These are phyloP conservation scores for Capronia epimyces DNA, from an alignment of 2,329 filamentous ascomycete genomes.

Conservation along the genomic window DNA sequence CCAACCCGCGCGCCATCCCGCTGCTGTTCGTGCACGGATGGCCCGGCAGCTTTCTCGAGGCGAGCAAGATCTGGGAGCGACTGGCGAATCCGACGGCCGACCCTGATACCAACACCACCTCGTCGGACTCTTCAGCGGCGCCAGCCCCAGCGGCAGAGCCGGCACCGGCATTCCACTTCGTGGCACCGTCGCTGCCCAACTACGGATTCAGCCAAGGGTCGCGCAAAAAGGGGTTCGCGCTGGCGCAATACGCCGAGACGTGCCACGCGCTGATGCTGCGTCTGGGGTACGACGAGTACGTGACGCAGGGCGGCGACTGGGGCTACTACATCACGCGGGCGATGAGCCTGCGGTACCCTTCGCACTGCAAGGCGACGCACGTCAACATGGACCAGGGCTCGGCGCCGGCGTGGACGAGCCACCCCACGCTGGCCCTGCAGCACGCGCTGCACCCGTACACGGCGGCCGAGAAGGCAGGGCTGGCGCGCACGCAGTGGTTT, in stretches of 20 bases:
- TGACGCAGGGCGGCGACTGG: slow-evolving; percentile 64
- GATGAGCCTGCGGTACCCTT: slow-evolving; percentile 56
- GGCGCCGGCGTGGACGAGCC: slow-evolving; percentile 47
- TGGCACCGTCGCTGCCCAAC: slow-evolving; percentile 53
- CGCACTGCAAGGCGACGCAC: slow-evolving; percentile 55
- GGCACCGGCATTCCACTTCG: slow-evolving; percentile 48
- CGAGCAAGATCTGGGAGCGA: slow-evolving; percentile 32
- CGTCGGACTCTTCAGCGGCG: too few species aligned
- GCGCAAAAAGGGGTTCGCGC: slow-evolving; percentile 52
- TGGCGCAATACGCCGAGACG: slow-evolving; percentile 59
- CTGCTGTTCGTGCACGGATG: slow-evolving; percentile 28
- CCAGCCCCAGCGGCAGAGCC: slow-evolving; percentile 26
- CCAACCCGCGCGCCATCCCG: slow-evolving; percentile 25
- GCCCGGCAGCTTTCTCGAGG: slow-evolving; percentile 28
- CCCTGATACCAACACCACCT: too few species aligned
- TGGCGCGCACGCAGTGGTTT: slow-evolving; percentile 56
- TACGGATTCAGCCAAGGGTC: slow-evolving; percentile 51
- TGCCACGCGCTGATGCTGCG: slow-evolving; percentile 64
- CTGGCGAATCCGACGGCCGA: slow-evolving; percentile 34
- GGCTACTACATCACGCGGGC: slow-evolving; percentile 58
- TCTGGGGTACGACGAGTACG: slow-evolving; percentile 60
- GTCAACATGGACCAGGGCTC: slow-evolving; percentile 53
- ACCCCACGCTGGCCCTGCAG: slow-evolving; percentile 55
- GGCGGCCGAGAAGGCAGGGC: slow-evolving; percentile 46
- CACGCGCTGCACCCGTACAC: slow-evolving; percentile 53